Evolutionary conservation across 495 filamentous ascomycete genomes (phyloP), one percentile per base, ranked within the genome.

Genomic region (Aspergillus heteromorphus): DNA sequence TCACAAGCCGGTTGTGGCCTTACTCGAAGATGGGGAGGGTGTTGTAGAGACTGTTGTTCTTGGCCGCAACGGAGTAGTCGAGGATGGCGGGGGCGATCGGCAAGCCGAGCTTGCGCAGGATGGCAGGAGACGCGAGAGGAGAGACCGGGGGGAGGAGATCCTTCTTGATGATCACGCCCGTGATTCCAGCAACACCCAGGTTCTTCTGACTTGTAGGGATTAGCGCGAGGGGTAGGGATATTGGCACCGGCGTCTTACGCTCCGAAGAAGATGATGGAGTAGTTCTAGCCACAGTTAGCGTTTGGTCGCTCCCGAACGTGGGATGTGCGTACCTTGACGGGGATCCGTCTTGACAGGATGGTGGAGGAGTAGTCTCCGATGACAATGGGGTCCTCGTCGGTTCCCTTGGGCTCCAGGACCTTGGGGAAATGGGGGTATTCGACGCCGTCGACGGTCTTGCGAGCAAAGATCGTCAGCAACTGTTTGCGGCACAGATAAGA

Each of bases 21-120:
- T 64, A 82, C 74, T 89, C 89, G 70, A 97, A 96, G 61, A 97
- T 96, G 56, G 88, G 89, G 21, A 97, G 78, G 2, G 92, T 97
- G 74, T 96, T 97, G 74, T 96, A 96, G 49, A 97, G 77, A 57
- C 84, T 89, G 74, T 91, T 91, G 71, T 91, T 91, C 76, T 91
- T 91, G 17, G 88, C 86, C 34, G 88, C 82, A 0, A 80, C 87
- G 43, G 87, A 80, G 68, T 91, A 97, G 67, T 89, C 82, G 40
- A 96, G 73, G 36, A 96, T 81, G 7, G 89, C 79, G 1, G 86
- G 85, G 34, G 91, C 81, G 40, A 64, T 41, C 13, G 88, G 87
- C 18, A 96, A 75, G 10, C 83, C 83, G n/a, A 96, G 81, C 42
- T 83, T 78, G 50, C 90, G 80, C 53, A 96, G 70, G 48, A 89